Base-by-base conservation (phyloP, 2,329 filamentous ascomycete species). In the Cadophora luteo-olivacea region DNA sequence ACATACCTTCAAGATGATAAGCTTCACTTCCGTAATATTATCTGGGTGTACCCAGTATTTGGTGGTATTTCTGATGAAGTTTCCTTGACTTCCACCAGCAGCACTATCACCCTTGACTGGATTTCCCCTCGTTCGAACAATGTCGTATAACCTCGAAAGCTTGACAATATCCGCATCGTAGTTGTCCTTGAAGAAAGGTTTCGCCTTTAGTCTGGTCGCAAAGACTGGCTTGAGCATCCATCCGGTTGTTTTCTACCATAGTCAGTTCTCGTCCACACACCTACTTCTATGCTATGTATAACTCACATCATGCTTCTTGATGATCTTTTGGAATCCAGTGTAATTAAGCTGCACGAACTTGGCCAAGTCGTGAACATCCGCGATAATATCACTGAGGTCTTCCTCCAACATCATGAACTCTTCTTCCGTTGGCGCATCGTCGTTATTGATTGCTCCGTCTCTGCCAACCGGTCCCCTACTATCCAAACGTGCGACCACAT, bases 11-110 rank as follows among this genome's bases (percentile, higher is more conserved):
- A 99, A 85, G 77, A 99, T 94, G 78, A 99, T 95, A 80, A 99
- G 90, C 84, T 99, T 99, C 70, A 99, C 82, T 82, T 99, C 96
- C 5, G 96, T 98, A 75, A 99, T 96, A 78, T 99, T 99, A 81
- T 98, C 96, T 2, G 92, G 93, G 78, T 99, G 96, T 57, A 99
- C 96, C 96, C 96, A 99, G 83, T 99, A 99, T 81, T 99, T 99
- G 38, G 96, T 99, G 0, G 96, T 99, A 78, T 98, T 93, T 69
- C 96, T 92, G 70, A 99, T 89, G 78, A 99, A 99, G 84, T 92
- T 98, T 78, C 94, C 95, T 81, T 99, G 96, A 72, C 87, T 89
- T 66, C 95, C 96, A 75, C 96, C 96, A 19, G 96, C 96, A 8
- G 94, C 85, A 74, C 93, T 93, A 80, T 99, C 96, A 67, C 96